Conservation (phyloP, 805 yeast genomes). For the Tetrapisispora pingtungensis region DNA sequence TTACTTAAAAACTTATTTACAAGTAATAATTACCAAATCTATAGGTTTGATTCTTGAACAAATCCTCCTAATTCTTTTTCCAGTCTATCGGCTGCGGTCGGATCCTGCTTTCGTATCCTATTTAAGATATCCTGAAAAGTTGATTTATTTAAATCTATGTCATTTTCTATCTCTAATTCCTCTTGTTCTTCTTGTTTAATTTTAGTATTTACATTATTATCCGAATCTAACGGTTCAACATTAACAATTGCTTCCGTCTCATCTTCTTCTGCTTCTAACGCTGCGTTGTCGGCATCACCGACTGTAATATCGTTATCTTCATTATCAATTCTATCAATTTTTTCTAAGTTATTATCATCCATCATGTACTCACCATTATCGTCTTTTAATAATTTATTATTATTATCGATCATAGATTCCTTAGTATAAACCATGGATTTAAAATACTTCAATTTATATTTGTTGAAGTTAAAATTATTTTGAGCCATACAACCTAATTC, state of each 20-base stretch:
- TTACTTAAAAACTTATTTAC: background rate
- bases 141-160: constrained; percentile 19
- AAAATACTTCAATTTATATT: constrained; percentile 29
- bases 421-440: constrained; percentile 37
- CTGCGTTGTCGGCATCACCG: constrained; percentile 27
- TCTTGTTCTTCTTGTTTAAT: constrained; percentile 15
- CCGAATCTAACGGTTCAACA: constrained; percentile 11
- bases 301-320: constrained; percentile 22
- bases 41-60: constrained; percentile 19
- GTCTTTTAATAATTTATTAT: constrained; percentile 15
- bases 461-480: constrained; percentile 38
- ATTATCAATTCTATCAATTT: constrained; percentile 16
- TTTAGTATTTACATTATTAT: constrained; percentile 15
- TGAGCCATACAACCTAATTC: constrained; percentile 54
- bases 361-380: constrained; percentile 3
- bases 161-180: constrained; percentile 10
- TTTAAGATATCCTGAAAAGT: constrained; percentile 24
- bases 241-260: constrained; percentile 25
- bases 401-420: constrained; percentile 27
- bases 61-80: constrained; percentile 17
- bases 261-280: constrained; percentile 24
- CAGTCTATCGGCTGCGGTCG: constrained; percentile 16
- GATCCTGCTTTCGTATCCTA: constrained; percentile 19
- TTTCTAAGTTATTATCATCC: constrained; percentile 8
- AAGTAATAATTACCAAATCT: background rate